A percentile compares a stretch with the other conserved stretches of the same genome.
Conservation (phyloP, 768 basidiomycete species). For the Lactarius hengduanensis region DNA sequence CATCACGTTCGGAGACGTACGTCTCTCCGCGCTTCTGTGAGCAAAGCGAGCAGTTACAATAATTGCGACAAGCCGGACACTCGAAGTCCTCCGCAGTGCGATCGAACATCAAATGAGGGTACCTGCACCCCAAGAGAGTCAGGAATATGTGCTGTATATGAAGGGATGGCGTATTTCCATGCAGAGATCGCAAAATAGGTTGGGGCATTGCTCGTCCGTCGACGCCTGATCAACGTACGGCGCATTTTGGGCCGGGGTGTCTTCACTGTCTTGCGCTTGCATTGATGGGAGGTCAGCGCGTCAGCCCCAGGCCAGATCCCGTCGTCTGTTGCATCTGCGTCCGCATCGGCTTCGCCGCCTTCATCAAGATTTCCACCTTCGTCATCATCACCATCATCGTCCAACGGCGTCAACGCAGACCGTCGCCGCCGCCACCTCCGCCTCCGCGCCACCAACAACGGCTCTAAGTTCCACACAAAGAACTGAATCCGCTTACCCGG, state of each 20-base stretch:
- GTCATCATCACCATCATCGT: background rate
- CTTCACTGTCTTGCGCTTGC: too few relatives aligned
- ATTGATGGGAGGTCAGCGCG: too few relatives aligned
- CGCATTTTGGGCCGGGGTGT: too few relatives aligned
- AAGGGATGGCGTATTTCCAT: constrained; percentile 14
- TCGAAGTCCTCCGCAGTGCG: background rate
- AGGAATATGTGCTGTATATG: background rate
- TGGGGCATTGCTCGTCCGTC: constrained; percentile 5
- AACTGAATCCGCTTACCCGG: background rate
- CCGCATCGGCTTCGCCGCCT: background rate
- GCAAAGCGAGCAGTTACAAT: constrained; percentile 51
- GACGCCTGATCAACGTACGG: background rate
- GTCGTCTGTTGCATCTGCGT: too few relatives aligned
- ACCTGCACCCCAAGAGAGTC: constrained; percentile 33
- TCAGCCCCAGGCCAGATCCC: too few relatives aligned
- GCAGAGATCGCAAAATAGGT: constrained; percentile 22
- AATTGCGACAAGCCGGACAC: constrained; percentile 49
- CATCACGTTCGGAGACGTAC: constrained; percentile 40
- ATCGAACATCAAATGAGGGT: constrained; percentile 33
- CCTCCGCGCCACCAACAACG: background rate
- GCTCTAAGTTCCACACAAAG: background rate
- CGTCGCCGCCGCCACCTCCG: too few relatives aligned
- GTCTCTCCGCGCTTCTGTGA: constrained; percentile 45
- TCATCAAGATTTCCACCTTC: background rate
- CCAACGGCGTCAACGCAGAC: background rate